Evolutionary conservation across 2,329 filamentous ascomycete species (phyloP).

Genomic region (Fusarium euwallaceae): DNA sequence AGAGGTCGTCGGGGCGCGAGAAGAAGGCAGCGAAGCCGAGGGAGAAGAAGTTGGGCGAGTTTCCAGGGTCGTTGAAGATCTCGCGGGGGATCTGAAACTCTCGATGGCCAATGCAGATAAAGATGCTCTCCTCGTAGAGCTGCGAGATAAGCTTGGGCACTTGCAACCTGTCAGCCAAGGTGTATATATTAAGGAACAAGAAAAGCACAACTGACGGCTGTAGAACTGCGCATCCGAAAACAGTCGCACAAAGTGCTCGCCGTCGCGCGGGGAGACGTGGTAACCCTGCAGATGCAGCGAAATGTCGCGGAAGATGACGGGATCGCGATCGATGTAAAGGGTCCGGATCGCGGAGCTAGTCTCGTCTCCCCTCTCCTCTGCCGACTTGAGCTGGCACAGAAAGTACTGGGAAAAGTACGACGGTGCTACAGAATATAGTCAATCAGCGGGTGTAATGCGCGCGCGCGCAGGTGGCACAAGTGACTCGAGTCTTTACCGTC

Average conservation of each 20-base stretch:
- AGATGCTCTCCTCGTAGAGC: slow-evolving; percentile 91
- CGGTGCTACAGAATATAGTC: slow-evolving; percentile 70
- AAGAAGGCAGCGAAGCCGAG: slow-evolving; percentile 93
- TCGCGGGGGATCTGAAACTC: slow-evolving; percentile 93
- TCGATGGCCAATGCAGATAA: slow-evolving; percentile 87
- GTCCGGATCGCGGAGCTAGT: slow-evolving; percentile 72
- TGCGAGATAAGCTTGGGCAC: slow-evolving; percentile 91
- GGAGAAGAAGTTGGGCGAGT: slow-evolving; percentile 96
- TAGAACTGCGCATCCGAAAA: slow-evolving; percentile 98
- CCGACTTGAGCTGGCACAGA: slow-evolving; percentile 79
- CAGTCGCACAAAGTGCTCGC: slow-evolving; percentile 88
- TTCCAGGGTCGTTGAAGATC: slow-evolving; percentile 85
- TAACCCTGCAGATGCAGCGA: slow-evolving; percentile 93
- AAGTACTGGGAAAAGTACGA: slow-evolving; percentile 98
- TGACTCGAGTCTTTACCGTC: slow-evolving; percentile 65
- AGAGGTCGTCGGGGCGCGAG: slow-evolving; percentile 81
- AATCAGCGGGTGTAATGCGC: slow-evolving; percentile 17
- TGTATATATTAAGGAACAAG: background rate
- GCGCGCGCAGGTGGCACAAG: background rate
- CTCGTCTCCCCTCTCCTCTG: slow-evolving; percentile 70
- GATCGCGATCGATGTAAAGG: slow-evolving; percentile 95
- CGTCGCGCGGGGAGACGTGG: slow-evolving; percentile 84
- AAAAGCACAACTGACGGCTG: slow-evolving; percentile 64
- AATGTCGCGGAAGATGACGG: slow-evolving; percentile 89
- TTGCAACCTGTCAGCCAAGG: slow-evolving; percentile 49